phyloP scores from a whole-genome alignment of 2,329 filamentous ascomycete species.

The Juglanconis sp. region DNA sequence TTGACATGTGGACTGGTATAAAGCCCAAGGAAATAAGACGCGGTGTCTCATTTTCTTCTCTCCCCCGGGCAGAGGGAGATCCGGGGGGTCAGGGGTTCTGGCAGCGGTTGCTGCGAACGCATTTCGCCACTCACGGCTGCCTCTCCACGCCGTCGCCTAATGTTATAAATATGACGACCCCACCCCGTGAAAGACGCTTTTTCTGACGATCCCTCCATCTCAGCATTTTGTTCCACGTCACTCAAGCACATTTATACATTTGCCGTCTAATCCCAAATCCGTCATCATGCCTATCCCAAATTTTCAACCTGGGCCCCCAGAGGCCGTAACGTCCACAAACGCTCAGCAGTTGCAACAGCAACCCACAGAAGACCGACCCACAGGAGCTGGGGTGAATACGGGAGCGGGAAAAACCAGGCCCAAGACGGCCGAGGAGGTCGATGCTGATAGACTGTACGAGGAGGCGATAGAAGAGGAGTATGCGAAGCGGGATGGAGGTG shows the following conservation, averaged over 20 bases:
- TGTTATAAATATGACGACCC: background rate
- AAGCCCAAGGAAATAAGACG: too few relatives aligned
- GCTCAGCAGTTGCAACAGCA: background rate
- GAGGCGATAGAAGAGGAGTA: constrained; percentile 55
- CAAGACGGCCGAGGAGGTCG: constrained; percentile 48
- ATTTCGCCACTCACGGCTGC: background rate
- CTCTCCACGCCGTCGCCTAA: background rate
- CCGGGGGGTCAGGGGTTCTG: too few relatives aligned
- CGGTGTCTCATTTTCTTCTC: too few relatives aligned
- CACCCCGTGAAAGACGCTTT: too few relatives aligned
- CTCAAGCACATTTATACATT: background rate
- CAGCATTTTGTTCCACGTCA: background rate
- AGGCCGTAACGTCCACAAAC: background rate
- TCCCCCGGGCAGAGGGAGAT: too few relatives aligned
- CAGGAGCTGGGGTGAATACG: constrained; percentile 46
- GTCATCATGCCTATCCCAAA: background rate
- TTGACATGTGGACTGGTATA: too few relatives aligned
- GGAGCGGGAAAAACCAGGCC: constrained; percentile 44
- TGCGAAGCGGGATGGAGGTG: constrained; percentile 51
- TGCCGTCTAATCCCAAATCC: too few relatives aligned
- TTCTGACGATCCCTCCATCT: background rate
- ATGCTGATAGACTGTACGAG: constrained; percentile 49
- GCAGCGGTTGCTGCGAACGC: too few relatives aligned
- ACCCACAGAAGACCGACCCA: constrained; percentile 18
- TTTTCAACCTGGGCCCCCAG: background rate